Evolutionary conservation across 2,329 filamentous ascomycete species (phyloP), one percentile per base, ranked within the genome.

Genomic region (Xylariaceae sp.): DNA sequence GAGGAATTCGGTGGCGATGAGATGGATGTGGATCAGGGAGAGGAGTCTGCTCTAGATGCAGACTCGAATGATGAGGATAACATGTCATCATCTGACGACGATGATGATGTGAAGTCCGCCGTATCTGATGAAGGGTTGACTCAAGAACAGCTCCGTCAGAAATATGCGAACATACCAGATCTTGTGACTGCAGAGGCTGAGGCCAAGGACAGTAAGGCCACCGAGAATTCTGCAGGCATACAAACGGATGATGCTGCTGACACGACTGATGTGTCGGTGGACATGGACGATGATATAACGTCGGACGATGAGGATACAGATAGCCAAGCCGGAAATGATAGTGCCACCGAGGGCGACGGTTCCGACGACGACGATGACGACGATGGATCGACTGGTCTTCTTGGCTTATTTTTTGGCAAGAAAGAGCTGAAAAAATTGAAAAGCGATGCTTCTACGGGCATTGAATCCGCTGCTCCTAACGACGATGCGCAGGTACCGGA

Each of bases 241-340:
- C 59, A 55, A 56, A 15, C 57, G 9, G 71, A 74, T 23, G 72
- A 72, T 4, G 66, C 72, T 48, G 76, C 78, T 49, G 83, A 85
- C 7, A 84, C 80, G 3, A 83, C 80, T 49, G 85, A 88, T 64
- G 85, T 88, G 69, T 87, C 85, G 1, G 76, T 87, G 18, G 84
- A 87, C 66, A 88, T 88, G 85, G 85, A 88, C 64, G 84, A 87
- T 60, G 84, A 87, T 58, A 74, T 86, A 65, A 83, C 82, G 2
- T 84, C 83, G 2, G 83, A 80, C 34, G 83, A 87, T 34, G 71
- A 69, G 4, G 67, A 69, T 50, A 76, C 77, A 69, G 76, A 79
- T 15, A 78, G 75, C 51, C 76, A 75, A 37, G 77, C 74, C 4
- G 77, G 77, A 2, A 72, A 74, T 34, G 72, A 73, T n/a, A 45